These are phyloP conservation scores for Hypoxylon sp. DNA, from an alignment of 2,329 filamentous ascomycete species.

Conservation along the genomic window DNA sequence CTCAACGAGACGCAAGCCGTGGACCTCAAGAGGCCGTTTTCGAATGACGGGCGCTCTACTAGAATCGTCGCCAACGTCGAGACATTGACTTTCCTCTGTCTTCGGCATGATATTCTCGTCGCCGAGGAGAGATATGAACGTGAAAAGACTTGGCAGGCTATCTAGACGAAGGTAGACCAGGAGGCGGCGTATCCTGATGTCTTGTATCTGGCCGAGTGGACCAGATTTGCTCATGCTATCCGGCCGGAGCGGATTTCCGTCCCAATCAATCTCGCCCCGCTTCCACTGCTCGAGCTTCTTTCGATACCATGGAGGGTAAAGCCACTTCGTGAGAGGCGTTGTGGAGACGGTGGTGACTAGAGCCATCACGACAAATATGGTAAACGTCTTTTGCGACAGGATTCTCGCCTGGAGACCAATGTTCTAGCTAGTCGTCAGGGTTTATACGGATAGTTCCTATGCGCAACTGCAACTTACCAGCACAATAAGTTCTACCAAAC, in stretches of 20 bases:
- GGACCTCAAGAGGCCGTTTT: constrained; percentile 73
- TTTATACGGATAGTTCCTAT: constrained; percentile 5
- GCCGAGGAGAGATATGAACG: constrained; percentile 84
- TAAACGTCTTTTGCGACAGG: constrained; percentile 76
- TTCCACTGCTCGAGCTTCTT: constrained; percentile 75
- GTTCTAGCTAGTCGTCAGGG: constrained; percentile 56
- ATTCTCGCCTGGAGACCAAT: constrained; percentile 81
- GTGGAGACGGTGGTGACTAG: constrained; percentile 80
- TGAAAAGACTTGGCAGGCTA: constrained; percentile 84
- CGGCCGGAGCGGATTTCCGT: constrained; percentile 65
- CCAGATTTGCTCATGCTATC: constrained; percentile 55
- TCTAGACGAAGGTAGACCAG: constrained; percentile 87
- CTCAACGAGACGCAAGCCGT: constrained; percentile 87
- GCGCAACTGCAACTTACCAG: constrained; percentile 66
- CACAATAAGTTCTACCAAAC: constrained; percentile 94
- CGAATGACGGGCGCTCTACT: constrained; percentile 43
- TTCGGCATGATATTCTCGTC: constrained; percentile 52
- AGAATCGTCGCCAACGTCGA: constrained; percentile 43
- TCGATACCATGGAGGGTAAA: constrained; percentile 82
- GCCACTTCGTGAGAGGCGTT: constrained; percentile 72
- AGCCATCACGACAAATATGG: constrained; percentile 87
- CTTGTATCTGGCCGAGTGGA: constrained; percentile 49
- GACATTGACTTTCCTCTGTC: constrained; percentile 39
- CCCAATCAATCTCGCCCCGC: constrained; percentile 82
- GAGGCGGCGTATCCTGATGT: constrained; percentile 68